Evolutionary conservation across 139 green algal genomes (phyloP), one percentile per base, ranked within the genome.

Genomic region (Picochlorum sp.): DNA sequence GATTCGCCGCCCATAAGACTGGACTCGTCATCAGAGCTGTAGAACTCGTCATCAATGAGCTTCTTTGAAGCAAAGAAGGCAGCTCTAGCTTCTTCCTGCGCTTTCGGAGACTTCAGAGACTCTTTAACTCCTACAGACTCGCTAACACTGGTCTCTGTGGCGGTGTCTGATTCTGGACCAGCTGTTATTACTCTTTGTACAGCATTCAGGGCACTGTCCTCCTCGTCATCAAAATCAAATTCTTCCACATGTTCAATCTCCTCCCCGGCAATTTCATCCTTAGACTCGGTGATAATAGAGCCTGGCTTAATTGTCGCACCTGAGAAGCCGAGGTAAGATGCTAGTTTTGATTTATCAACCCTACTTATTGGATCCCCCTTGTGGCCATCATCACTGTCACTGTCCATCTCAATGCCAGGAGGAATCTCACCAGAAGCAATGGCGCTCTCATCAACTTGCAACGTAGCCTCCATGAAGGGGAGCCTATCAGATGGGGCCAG

Each of bases 401-500:
- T 50, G 34, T 41, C 34, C 34, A 41, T 41, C 4, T 21, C 21
- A 10, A 8, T 23, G n/a, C 52, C 10, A 15, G 13, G 8, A 4
- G 52, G 59, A 24, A 54, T 28, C 18, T 63, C 49, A 45, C 37
- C 57, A 11, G 56, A 26, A 71, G 15, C 37, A 13, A 10, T 11
- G 20, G 55, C 37, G 38, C n/a, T 52, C 15, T n/a, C 14, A 60
- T 24, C 20, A 2, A 74, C 68, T 52, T 49, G 45, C 49, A 77
- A 59, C 7, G 49, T 62, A n/a, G 65, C 71, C 65, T 77, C 71
- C 51, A 74, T 71, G 55, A 69, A 77, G 30, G 71, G 71, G 49
- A 77, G 49, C 14, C 71, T 51, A 21, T 64, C 71, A 1, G 65
- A 59, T 31, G 71, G 71, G 4, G 65, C 71, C 45, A 77, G 62